Evolutionary conservation across 2,329 filamentous ascomycete species (phyloP).

Genomic region (Parafenestella ontariensis): DNA sequence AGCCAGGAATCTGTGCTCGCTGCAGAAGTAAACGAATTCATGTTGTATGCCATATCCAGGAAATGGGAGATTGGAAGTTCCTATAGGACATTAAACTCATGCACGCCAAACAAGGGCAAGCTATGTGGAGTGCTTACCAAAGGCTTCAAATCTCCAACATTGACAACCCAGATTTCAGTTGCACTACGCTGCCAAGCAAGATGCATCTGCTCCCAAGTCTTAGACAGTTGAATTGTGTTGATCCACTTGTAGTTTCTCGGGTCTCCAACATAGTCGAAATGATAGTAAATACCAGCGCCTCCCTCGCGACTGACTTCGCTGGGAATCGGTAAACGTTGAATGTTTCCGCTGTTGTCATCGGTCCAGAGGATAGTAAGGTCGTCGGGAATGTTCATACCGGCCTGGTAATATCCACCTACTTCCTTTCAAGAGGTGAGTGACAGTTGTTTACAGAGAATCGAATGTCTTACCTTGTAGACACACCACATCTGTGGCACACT

Average conservation of each 20-base stretch:
- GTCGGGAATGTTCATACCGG: conserved; percentile 9
- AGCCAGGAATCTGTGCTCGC: conserved; percentile 57
- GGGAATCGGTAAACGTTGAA: conserved; percentile 8
- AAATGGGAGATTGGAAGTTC: conserved; percentile 56
- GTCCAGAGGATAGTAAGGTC: conserved; percentile 18
- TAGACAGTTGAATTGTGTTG: conserved; percentile 15
- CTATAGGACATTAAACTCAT: not conserved
- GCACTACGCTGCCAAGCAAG: conserved; percentile 4
- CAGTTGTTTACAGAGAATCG: conserved; percentile 56
- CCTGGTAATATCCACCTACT: conserved; percentile 16
- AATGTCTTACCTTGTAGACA: conserved; percentile 5
- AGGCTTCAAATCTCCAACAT: conserved; percentile 20
- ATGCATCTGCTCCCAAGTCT: conserved; percentile 6
- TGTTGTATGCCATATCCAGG: conserved; percentile 70
- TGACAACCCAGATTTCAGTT: conserved; percentile 18
- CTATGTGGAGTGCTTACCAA: conserved; percentile 11
- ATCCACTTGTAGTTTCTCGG: conserved; percentile 21
- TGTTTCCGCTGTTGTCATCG: conserved; percentile 19
- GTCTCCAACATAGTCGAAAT: conserved; percentile 19
- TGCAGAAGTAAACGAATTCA: conserved; percentile 59
- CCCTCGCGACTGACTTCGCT: conserved; percentile 6
- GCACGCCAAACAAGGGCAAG: conserved; percentile 12
- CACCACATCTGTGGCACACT: conserved; percentile 67
- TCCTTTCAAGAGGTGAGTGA: conserved; percentile 15
- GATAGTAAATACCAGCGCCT: conserved; percentile 16